Evolutionary conservation across 768 basidiomycete genomes (phyloP).

Genomic region (Termitomyces sp.): DNA sequence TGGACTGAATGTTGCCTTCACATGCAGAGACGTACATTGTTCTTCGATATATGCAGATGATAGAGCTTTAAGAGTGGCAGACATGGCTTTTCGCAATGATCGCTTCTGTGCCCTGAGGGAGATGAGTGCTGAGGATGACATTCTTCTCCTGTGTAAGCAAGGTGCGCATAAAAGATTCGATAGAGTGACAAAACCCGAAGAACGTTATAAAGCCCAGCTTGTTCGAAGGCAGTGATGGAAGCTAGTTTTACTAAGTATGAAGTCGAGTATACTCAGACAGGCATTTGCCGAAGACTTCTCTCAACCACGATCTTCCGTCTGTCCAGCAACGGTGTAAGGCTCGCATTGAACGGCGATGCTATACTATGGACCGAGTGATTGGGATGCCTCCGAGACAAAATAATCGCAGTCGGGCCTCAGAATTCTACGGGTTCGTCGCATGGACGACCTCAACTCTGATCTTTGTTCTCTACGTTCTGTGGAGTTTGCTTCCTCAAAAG

Average conservation of each 20-base stretch:
- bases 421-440: conserved; percentile 89
- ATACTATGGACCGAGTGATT: not conserved
- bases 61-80: conserved; percentile 37
- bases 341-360: not conserved
- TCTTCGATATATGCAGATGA: conserved; percentile 38
- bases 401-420: conserved; percentile 58
- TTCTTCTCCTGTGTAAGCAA: not conserved
- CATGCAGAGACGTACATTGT: conserved; percentile 46
- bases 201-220: not conserved
- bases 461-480: conserved; percentile 67
- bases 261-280: not conserved
- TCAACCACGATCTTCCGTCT: not conserved
- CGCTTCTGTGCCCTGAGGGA: conserved; percentile 46
- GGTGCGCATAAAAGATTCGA: not conserved
- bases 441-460: conserved; percentile 72
- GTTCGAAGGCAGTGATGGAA: not conserved
- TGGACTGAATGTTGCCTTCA: not conserved
- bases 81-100: conserved; percentile 46
- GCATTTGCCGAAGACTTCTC: not conserved
- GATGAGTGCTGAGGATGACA: not conserved
- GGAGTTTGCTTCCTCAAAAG: conserved; percentile 75
- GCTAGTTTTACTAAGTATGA: not conserved
- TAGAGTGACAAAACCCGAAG: not conserved
- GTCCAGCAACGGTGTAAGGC: not conserved
- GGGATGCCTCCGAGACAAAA: not conserved